These are phyloP conservation scores for Scheffersomyces lignicola DNA, from an alignment of 1,139 yeast genomes.

Conservation along the genomic window DNA sequence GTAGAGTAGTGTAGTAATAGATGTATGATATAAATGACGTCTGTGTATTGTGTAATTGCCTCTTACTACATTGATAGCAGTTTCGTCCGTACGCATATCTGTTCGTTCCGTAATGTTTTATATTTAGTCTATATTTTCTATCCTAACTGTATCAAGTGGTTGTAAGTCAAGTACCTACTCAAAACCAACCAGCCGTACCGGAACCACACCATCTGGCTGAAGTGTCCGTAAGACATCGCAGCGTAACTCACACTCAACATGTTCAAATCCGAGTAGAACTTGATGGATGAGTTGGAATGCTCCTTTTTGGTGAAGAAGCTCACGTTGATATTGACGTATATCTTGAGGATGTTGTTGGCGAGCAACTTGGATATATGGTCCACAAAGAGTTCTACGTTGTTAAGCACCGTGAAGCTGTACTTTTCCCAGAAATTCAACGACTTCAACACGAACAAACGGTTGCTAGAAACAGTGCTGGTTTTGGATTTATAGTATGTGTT, in stretches of 20 bases:
- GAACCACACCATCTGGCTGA: slow-evolving; percentile 94
- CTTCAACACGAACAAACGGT: slow-evolving; percentile 39
- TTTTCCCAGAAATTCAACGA: slow-evolving; percentile 50
- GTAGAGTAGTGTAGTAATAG: neutral
- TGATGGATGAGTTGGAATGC: slow-evolving; percentile 24
- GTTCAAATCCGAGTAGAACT: slow-evolving; percentile 54
- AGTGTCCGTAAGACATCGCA: slow-evolving; percentile 83
- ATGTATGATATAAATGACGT: neutral
- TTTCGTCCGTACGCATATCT: slow-evolving; percentile 5
- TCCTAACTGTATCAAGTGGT: slow-evolving; percentile 53
- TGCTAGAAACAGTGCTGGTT: slow-evolving; percentile 11
- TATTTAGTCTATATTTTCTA: slow-evolving; percentile 4
- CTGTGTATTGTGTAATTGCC: neutral
- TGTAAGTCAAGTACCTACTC: slow-evolving; percentile 73
- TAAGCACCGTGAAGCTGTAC: slow-evolving; percentile 50
- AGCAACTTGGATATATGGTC: slow-evolving; percentile 31
- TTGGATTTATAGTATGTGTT: slow-evolving; percentile 10
- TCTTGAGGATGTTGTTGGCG: slow-evolving; percentile 31
- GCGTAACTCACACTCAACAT: slow-evolving; percentile 61
- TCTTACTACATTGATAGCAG: neutral
- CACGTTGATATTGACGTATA: slow-evolving; percentile 41
- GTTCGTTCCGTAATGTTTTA: slow-evolving; percentile 5
- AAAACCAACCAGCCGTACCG: slow-evolving; percentile 83
- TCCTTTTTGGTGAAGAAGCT: slow-evolving; percentile 34
- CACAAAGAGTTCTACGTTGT: slow-evolving; percentile 46